Base-by-base conservation (phyloP, 2,329 filamentous ascomycete genomes). In the Clonostachys solani region DNA sequence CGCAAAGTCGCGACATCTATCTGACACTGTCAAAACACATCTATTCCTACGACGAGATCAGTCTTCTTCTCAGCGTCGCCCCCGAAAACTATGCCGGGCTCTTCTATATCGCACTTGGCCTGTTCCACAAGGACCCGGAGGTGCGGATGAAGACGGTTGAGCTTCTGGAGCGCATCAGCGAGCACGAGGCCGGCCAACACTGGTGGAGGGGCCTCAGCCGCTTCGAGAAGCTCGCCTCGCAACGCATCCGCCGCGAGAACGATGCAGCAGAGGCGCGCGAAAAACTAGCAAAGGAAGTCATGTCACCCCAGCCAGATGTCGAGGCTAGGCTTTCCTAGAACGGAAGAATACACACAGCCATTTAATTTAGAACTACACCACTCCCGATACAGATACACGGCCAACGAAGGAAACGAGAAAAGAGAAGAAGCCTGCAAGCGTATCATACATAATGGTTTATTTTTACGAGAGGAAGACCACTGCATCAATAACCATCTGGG, bases 171-270 rank as follows among this genome's bases (percentile, higher is more conserved):
- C 80, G 91, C 17, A 84, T 99, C 47, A 81, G 84, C 54, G 84
- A 86, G 48, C 92, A 99, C 66, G 87, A 95, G 60, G 94, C 91
- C 10, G 94, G 94, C 2, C 80, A 91, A 59, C 90, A 97, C 67
- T 97, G 94, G 78, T 99, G 92, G 89, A 83, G 79, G 54, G 82
- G 83, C 33, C 72, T 99, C 43, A 94, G 91, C 49, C 78, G 89
- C 41, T 99, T 96, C 61, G 86, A 92, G 56, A 95, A 92, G 68
- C 69, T 95, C 53, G 92, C 88, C 4, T 96, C 87, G 59, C 84
- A 87, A 54, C 80, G 92, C 43, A 83, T 95, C 36, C 36, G 36
- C 17, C 36, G 60, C 82, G 37, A 63, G 68, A 49, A 8, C 46
- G 46, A 40, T 16, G 40, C 35, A 40, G 35, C 34, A 29, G 23